Conservation (phyloP, 1,284 basidiomycete genomes). For the Agroathelia rolfsii region DNA sequence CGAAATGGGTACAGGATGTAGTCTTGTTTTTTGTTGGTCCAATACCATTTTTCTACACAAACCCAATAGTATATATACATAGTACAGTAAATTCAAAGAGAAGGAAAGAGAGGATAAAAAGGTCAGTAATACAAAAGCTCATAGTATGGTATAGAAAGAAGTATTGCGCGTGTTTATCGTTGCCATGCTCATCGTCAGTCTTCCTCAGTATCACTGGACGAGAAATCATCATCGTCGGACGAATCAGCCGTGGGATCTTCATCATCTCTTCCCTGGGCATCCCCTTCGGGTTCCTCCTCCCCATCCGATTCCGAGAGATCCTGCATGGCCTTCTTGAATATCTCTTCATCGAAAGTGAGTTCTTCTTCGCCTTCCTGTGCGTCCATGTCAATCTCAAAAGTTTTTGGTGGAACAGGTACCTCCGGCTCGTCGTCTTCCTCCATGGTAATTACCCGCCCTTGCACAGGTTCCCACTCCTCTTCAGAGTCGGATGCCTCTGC, state of each 20-base stretch:
- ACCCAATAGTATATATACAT: too few relatives aligned
- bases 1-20: too few relatives aligned
- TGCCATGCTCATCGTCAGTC: too few relatives aligned
- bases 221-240: too few relatives aligned
- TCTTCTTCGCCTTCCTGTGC: slow-evolving; percentile 31
- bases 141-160: neutral
- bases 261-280: slow-evolving; percentile 11
- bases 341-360: slow-evolving; percentile 34
- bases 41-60: too few relatives aligned
- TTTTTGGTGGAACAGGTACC: slow-evolving; percentile 8
- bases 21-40: too few relatives aligned
- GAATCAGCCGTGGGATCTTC: too few relatives aligned
- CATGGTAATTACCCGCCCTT: too few relatives aligned
- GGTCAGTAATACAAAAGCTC: neutral
- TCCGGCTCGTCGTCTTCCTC: slow-evolving; percentile 22
- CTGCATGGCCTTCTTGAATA: slow-evolving; percentile 17
- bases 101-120: neutral
- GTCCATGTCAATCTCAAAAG: slow-evolving; percentile 21
- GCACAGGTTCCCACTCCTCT: slow-evolving; percentile 38
- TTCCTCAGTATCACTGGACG: too few relatives aligned
- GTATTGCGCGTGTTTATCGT: neutral
- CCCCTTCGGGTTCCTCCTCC: slow-evolving; percentile 30
- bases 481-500: slow-evolving; percentile 36
- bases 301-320: slow-evolving; percentile 33
- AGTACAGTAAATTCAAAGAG: neutral